These are phyloP conservation scores for Dipodascus geniculatus DNA, from an alignment of 805 yeast genomes.

Conservation along the genomic window DNA sequence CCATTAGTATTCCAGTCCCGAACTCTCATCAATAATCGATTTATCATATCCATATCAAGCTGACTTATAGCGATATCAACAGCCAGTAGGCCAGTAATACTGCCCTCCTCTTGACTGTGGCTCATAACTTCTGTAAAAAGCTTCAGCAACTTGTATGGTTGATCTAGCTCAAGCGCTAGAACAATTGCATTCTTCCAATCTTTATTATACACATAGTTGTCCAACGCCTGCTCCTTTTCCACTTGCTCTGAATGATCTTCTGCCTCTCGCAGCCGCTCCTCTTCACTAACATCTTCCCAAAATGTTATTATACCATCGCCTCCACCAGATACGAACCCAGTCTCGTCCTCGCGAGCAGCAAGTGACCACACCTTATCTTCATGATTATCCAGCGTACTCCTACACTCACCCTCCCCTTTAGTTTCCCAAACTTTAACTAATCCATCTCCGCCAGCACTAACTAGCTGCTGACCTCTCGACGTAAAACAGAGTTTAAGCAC, in stretches of 20 bases:
- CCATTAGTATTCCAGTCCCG: conserved; percentile 95
- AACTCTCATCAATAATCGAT: conserved; percentile 54
- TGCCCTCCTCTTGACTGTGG: conserved; percentile 33
- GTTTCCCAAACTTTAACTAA: conserved; percentile 84
- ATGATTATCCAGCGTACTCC: conserved; percentile 80
- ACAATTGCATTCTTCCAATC: conserved; percentile 87
- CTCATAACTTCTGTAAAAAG: conserved; percentile 55
- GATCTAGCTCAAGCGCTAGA: conserved; percentile 76
- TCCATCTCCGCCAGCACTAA: conserved; percentile 85
- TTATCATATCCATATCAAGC: conserved; percentile 47
- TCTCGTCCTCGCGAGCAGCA: conserved; percentile 55
- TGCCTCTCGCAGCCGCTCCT: conserved; percentile 40
- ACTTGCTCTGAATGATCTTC: conserved; percentile 44
- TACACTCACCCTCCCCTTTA: conserved; percentile 54
- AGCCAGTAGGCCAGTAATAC: conserved; percentile 42
- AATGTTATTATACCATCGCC: conserved; percentile 87
- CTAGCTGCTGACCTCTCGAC: conserved; percentile 52
- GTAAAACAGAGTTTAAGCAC: conserved; percentile 73
- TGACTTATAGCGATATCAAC: conserved; percentile 53
- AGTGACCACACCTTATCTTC: conserved; percentile 92
- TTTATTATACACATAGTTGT: conserved; percentile 55
- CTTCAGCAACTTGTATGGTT: conserved; percentile 77
- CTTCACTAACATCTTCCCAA: conserved; percentile 85
- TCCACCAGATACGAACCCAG: conserved; percentile 70
- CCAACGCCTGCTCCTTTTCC: conserved; percentile 82